Conservation (phyloP, 2,329 filamentous ascomycete genomes). For the Colletotrichum magnum region DNA sequence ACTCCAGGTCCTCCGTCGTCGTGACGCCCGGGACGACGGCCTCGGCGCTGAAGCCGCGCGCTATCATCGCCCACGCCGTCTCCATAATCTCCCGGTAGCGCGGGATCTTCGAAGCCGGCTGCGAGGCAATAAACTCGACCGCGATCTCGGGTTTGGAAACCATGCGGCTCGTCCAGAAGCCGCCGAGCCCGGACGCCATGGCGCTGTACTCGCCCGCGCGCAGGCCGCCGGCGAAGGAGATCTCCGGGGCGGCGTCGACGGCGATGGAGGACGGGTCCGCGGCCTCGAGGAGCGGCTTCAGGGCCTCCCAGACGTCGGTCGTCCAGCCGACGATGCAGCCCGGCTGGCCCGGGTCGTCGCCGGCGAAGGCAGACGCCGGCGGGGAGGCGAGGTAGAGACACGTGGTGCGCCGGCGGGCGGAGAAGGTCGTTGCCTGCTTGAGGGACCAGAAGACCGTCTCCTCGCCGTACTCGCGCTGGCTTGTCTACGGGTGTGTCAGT, state of each 20-base stretch:
- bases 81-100: conserved; percentile 63
- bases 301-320: conserved; percentile 55
- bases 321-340: conserved; percentile 38
- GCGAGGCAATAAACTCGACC: conserved; percentile 61
- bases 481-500: conserved; percentile 52
- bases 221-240: conserved; percentile 62
- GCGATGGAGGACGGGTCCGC: conserved; percentile 56
- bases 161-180: conserved; percentile 55
- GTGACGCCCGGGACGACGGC: conserved; percentile 59
- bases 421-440: conserved; percentile 61
- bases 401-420: conserved; percentile 64
- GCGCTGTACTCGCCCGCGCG: conserved; percentile 62
- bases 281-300: conserved; percentile 53
- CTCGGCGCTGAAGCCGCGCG: conserved; percentile 59
- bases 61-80: conserved; percentile 66
- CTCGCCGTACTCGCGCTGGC: conserved; percentile 66
- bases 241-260: conserved; percentile 59
- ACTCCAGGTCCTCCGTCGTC: conserved; percentile 62
- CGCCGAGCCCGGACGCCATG: conserved; percentile 52
- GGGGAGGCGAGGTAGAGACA: conserved; percentile 61
- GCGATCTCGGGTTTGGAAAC: conserved; percentile 60
- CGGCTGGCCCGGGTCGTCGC: conserved; percentile 52
- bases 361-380: background rate
- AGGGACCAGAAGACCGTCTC: conserved; percentile 67
- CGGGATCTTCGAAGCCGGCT: conserved; percentile 54